A percentile compares a stretch with the other conserved stretches of the same genome.
phyloP scores from a whole-genome alignment of 106 monocot genomes.

The Acorus calamus region DNA sequence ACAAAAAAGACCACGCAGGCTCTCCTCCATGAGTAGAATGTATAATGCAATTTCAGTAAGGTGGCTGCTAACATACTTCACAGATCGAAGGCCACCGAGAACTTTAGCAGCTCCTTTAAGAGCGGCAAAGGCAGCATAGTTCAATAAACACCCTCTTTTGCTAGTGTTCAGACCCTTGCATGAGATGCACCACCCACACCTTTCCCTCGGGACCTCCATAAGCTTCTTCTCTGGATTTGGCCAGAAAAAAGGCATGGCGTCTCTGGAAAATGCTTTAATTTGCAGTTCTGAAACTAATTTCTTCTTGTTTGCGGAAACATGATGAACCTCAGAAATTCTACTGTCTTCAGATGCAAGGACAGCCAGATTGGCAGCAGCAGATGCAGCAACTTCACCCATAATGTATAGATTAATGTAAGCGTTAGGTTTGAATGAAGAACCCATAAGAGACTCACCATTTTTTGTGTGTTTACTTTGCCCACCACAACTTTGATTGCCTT shows the following conservation, averaged over 20 bases:
- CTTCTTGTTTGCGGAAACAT: conserved; percentile 41
- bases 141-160: conserved; percentile 78
- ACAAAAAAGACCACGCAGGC: conserved; percentile 45
- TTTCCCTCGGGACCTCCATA: conserved; percentile 68
- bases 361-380: conserved; percentile 67
- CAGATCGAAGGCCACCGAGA: conserved; percentile 21
- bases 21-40: conserved; percentile 75
- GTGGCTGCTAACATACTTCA: conserved; percentile 32
- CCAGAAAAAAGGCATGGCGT: conserved; percentile 61
- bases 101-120: conserved; percentile 45
- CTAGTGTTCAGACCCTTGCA: conserved; percentile 44
- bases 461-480: conserved; percentile 11
- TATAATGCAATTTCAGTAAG: conserved; percentile 50
- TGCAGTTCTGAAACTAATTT: conserved; percentile 37
- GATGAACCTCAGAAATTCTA: conserved; percentile 24
- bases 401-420: conserved; percentile 72
- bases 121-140: conserved; percentile 52
- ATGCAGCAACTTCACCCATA: conserved; percentile 79
- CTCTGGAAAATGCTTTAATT: conserved; percentile 79
- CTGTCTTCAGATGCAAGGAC: conserved; percentile 45
- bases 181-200: conserved; percentile 94
- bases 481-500: conserved; percentile 1
- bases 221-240: conserved; percentile 65
- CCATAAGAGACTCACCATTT: conserved; percentile 2
- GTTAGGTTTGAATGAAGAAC: conserved; percentile 39